These are phyloP conservation scores for Phaeosphaeria sp. DNA, from an alignment of 2,329 filamentous ascomycete species.

Conservation along the genomic window DNA sequence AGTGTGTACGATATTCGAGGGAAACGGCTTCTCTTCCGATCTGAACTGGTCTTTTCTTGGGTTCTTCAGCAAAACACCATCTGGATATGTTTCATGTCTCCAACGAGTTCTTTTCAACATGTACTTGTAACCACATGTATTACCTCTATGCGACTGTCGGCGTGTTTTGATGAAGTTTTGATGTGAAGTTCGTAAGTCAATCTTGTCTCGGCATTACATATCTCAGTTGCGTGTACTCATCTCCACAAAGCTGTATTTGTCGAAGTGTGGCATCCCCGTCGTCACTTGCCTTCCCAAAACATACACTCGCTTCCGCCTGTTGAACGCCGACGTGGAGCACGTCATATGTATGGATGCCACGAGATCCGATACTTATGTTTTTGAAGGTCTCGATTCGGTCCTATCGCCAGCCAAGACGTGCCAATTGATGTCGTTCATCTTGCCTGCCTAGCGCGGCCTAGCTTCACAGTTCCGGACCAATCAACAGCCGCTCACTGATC, in stretches of 20 bases:
- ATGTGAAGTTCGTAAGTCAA: too few species aligned
- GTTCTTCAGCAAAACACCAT: not conserved
- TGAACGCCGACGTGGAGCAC: slow-evolving; percentile 14
- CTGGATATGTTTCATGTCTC: not conserved
- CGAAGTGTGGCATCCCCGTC: slow-evolving; percentile 11
- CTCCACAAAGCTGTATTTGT: not conserved
- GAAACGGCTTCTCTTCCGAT: not conserved
- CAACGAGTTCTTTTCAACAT: too few species aligned
- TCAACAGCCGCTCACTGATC: slow-evolving; percentile 9
- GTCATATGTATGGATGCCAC: slow-evolving; percentile 17
- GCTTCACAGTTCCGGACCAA: slow-evolving; percentile 23
- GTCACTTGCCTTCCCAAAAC: slow-evolving; percentile 26
- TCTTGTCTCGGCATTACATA: not conserved
- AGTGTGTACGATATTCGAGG: not conserved
- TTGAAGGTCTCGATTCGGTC: slow-evolving; percentile 16
- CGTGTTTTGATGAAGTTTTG: not conserved
- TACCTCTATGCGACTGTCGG: not conserved
- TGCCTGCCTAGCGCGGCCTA: slow-evolving; percentile 20
- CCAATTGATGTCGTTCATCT: slow-evolving; percentile 12
- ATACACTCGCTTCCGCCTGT: slow-evolving; percentile 17
- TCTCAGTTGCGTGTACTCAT: not conserved
- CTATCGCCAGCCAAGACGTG: slow-evolving; percentile 21
- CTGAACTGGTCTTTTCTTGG: not conserved
- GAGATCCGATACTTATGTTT: slow-evolving; percentile 12
- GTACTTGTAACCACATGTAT: not conserved